Conservation (phyloP, 495 filamentous ascomycete species). For the Penicillium taxi region DNA sequence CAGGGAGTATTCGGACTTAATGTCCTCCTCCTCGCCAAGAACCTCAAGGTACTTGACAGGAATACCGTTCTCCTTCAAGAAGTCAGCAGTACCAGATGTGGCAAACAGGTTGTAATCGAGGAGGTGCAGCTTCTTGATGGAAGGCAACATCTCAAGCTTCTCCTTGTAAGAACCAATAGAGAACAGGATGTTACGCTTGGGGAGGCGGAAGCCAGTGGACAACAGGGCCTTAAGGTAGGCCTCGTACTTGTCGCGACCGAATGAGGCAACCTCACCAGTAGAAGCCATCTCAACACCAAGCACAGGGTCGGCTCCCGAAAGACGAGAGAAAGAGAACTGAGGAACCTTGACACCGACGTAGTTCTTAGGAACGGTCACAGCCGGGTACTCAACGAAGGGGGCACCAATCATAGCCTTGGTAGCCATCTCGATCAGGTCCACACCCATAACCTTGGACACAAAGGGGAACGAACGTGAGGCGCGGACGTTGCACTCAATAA, state of each 20-base stretch:
- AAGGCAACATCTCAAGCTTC: conserved; percentile 93
- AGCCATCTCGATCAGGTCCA: conserved; percentile 97
- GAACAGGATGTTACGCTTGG: conserved; percentile 86
- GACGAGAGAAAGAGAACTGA: conserved; percentile 95
- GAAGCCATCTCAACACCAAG: conserved; percentile 99
- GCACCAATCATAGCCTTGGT: conserved; percentile 92
- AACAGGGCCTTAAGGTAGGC: conserved; percentile 93
- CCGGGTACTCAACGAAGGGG: conserved; percentile 74
- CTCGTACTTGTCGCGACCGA: conserved; percentile 92
- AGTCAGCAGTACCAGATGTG: conserved; percentile 92
- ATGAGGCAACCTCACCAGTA: conserved; percentile 95
- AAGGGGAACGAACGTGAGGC: conserved; percentile 97
- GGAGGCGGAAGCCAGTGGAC: conserved; percentile 93
- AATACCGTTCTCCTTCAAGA: conserved; percentile 83
- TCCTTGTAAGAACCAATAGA: conserved; percentile 97
- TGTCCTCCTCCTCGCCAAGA: conserved; percentile 64
- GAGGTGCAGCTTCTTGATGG: conserved; percentile 76
- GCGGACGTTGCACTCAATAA: conserved; percentile 94
- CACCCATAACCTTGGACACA: conserved; percentile 97
- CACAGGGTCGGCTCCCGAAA: conserved; percentile 93
- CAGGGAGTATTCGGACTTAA: conserved; percentile 92
- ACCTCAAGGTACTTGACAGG: conserved; percentile 87
- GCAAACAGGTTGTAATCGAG: conserved; percentile 92
- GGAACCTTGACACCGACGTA: conserved; percentile 97
- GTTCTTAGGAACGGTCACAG: conserved; percentile 61